Percentiles rank a stretch among this genome's conserved stretches.
Conservation (phyloP, 1,139 yeast genomes). For the Protomyces inundatus region DNA sequence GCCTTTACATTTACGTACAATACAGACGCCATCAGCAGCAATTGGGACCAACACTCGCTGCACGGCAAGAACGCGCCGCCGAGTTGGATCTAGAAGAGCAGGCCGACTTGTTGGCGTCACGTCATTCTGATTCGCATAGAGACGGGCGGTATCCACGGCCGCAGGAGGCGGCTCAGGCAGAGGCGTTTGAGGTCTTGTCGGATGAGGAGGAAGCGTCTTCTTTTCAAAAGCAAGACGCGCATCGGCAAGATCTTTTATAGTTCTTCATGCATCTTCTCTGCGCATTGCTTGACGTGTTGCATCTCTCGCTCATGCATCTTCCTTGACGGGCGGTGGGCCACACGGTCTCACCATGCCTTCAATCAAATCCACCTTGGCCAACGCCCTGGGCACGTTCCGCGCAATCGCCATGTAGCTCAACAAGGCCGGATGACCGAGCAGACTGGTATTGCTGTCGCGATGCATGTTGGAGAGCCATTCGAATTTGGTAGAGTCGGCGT, state of each 20-base stretch:
- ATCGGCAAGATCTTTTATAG: background rate
- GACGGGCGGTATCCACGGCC: background rate
- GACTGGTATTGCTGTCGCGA: constrained; percentile 66
- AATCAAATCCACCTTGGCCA: constrained; percentile 50
- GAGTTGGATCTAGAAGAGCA: background rate
- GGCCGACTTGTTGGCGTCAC: background rate
- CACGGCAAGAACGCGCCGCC: background rate
- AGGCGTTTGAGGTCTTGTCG: background rate
- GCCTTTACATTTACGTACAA: constrained; percentile 10
- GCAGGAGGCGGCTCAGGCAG: no score
- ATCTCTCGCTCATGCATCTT: constrained; percentile 1
- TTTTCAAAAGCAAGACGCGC: background rate
- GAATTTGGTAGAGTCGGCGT: constrained; percentile 57
- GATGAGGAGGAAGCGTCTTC: background rate
- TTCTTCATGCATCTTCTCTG: background rate
- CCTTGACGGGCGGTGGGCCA: constrained; percentile 35
- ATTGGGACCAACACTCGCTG: background rate
- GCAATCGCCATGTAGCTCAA: constrained; percentile 65
- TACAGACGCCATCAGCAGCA: constrained; percentile 9
- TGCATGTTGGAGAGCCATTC: constrained; percentile 60
- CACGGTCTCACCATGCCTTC: constrained; percentile 56
- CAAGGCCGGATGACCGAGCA: constrained; percentile 64
- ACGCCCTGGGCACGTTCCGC: constrained; percentile 49
- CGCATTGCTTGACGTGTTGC: no score
- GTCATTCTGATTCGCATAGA: background rate